phyloP scores from a whole-genome alignment of 2,329 filamentous ascomycete genomes.

The Talaromyces verruculosus region DNA sequence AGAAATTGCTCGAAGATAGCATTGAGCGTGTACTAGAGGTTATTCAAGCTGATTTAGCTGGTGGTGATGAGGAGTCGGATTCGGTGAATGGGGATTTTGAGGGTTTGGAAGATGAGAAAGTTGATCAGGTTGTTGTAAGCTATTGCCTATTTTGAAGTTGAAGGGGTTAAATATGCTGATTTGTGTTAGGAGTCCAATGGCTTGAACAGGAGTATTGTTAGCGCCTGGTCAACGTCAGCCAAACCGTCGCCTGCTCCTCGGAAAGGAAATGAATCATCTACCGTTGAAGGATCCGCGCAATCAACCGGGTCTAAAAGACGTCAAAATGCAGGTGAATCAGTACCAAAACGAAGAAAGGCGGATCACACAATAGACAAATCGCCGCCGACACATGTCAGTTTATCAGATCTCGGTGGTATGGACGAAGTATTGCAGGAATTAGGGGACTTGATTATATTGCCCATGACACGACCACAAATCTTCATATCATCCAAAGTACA shows the following conservation, averaged over 20 bases:
- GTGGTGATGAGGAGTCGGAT: constrained; percentile 55
- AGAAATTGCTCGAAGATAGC: constrained; percentile 76
- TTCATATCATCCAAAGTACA: constrained; percentile 67
- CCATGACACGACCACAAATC: constrained; percentile 66
- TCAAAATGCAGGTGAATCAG: constrained; percentile 65
- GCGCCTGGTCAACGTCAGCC: constrained; percentile 53
- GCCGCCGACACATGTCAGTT: constrained; percentile 65
- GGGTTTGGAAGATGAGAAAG: constrained; percentile 47
- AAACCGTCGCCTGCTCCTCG: constrained; percentile 29
- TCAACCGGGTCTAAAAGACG: constrained; percentile 51
- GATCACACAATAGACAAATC: constrained; percentile 59
- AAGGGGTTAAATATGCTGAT: neutral
- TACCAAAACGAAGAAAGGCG: constrained; percentile 63
- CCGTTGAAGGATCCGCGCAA: constrained; percentile 25
- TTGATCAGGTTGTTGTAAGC: constrained; percentile 18
- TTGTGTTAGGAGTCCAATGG: constrained; percentile 54
- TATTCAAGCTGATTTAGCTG: constrained; percentile 63
- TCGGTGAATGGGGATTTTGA: constrained; percentile 54
- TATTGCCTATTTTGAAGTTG: constrained; percentile 23
- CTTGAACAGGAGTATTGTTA: constrained; percentile 66
- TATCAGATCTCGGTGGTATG: constrained; percentile 74
- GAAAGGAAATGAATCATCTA: constrained; percentile 33
- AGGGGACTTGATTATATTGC: constrained; percentile 69
- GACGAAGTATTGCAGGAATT: constrained; percentile 69
- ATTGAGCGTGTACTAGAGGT: constrained; percentile 79